These are phyloP conservation scores for Carex myosuroides DNA, from an alignment of 176 grass and related monocot species.

Conservation along the genomic window DNA sequence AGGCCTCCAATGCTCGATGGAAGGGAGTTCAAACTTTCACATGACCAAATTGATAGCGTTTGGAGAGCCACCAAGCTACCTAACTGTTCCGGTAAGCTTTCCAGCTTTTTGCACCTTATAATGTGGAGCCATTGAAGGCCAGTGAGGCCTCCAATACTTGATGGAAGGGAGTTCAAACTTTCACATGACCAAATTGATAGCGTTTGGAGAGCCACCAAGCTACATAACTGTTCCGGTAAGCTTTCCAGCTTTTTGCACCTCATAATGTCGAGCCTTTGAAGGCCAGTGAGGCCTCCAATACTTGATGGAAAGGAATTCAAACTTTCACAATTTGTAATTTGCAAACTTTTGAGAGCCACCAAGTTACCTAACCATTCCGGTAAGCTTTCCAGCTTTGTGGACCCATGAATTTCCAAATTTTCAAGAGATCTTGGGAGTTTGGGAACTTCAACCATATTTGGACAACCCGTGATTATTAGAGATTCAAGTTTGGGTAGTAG, in stretches of 20 bases:
- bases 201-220: too few relatives aligned
- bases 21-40: too few relatives aligned
- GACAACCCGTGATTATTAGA: accelerated
- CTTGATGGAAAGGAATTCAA: background rate
- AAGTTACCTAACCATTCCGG: conserved; percentile 14
- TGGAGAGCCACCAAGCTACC: too few relatives aligned
- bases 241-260: too few relatives aligned
- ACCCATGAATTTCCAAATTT: background rate
- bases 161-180: too few relatives aligned
- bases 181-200: too few relatives aligned
- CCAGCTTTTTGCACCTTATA: background rate
- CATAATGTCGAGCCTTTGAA: background rate
- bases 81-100: too few relatives aligned
- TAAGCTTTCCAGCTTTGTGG: background rate
- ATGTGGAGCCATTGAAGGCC: background rate
- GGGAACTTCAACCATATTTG: background rate
- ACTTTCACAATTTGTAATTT: background rate
- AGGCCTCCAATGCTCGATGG: too few relatives aligned
- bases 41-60: too few relatives aligned
- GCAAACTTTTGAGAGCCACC: background rate
- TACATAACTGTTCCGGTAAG: too few relatives aligned
- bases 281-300: background rate
- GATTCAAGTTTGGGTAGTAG: background rate
- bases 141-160: background rate
- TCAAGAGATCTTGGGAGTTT: conserved; percentile 8